phyloP scores from a whole-genome alignment of 441 rosid genomes.

The Jatropha podagrica region DNA sequence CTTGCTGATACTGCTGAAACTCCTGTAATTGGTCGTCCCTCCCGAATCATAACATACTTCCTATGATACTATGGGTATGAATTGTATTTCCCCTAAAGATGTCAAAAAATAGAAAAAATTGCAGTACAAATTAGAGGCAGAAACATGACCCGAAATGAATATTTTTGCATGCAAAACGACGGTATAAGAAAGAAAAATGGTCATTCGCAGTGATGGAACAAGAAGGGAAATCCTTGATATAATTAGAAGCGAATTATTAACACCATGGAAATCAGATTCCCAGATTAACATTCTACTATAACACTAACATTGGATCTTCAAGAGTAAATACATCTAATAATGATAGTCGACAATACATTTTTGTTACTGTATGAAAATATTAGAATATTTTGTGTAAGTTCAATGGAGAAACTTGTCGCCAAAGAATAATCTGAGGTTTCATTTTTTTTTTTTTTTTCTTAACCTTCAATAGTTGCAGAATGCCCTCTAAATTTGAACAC shows the following conservation, averaged over 20 bases:
- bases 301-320: neutral
- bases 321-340: neutral
- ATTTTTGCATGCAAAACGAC: neutral
- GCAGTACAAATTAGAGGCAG: neutral
- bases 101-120: neutral
- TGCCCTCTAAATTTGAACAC: neutral
- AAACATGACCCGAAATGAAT: neutral
- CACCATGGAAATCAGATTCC: neutral
- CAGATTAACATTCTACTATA: neutral
- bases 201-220: neutral
- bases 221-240: neutral
- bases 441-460: neutral
- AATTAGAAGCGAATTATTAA: neutral
- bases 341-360: neutral
- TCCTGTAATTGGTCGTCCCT: neutral
- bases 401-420: neutral
- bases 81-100: neutral
- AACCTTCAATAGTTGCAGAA: neutral
- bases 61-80: neutral
- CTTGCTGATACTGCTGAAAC: neutral
- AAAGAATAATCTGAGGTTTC: neutral
- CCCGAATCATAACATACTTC: neutral
- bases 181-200: neutral
- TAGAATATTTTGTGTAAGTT: neutral
- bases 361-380: neutral